A percentile compares a stretch with the other conserved stretches of the same genome.
Conservation (phyloP, 208 protist species). For the Leptomonas pyrrhocoris region DNA sequence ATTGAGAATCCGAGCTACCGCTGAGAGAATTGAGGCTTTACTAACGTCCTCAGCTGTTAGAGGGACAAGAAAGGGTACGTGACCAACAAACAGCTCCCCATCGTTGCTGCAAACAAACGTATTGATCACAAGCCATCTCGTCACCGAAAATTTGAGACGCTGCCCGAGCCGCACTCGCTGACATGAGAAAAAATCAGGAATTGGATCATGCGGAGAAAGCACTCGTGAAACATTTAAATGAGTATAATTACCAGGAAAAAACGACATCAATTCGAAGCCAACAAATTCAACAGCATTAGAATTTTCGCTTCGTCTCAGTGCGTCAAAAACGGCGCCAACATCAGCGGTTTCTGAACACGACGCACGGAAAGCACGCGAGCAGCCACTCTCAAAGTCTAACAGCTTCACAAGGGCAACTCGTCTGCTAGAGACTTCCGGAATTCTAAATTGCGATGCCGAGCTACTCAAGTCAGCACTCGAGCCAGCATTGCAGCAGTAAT, state of each 20-base stretch:
- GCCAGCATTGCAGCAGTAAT: constrained; percentile 14
- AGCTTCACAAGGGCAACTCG: constrained; percentile 11
- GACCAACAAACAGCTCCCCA: constrained; percentile 33
- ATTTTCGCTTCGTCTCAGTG: background rate
- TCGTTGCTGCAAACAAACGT: constrained; percentile 37
- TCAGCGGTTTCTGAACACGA: background rate
- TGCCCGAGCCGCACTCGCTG: constrained; percentile 20
- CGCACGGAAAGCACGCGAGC: constrained; percentile 9
- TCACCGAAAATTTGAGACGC: background rate
- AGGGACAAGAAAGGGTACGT: constrained; percentile 46
- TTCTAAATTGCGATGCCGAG: background rate
- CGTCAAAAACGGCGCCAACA: constrained; percentile 4
- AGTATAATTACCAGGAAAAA: constrained; percentile 7
- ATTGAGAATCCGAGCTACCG: constrained; percentile 31
- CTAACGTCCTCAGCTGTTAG: constrained; percentile 7
- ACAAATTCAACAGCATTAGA: background rate
- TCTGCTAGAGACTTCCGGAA: background rate
- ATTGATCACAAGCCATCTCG: constrained; percentile 39
- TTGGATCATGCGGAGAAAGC: constrained; percentile 27
- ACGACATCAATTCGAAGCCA: constrained; percentile 31
- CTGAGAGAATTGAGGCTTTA: constrained; percentile 25
- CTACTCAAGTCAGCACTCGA: background rate
- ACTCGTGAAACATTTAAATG: constrained; percentile 25
- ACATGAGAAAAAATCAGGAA: constrained; percentile 50
- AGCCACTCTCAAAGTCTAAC: constrained; percentile 14